phyloP scores from a whole-genome alignment of 2,329 filamentous ascomycete species.

The Aspergillus hortae region DNA sequence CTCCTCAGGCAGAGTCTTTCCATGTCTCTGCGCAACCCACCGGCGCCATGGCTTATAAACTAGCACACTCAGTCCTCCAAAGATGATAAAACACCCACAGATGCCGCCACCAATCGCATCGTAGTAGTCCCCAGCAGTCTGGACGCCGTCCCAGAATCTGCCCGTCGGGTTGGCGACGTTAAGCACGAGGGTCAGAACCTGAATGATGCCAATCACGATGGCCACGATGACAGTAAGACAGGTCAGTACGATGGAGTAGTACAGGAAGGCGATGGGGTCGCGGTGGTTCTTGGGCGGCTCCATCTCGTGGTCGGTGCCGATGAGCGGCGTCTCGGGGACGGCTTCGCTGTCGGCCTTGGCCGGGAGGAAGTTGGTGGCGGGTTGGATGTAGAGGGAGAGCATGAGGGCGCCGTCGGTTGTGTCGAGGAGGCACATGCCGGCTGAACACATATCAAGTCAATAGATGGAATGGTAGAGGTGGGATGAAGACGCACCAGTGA shows the following conservation, averaged over 20 bases:
- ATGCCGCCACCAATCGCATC: slow-evolving; percentile 84
- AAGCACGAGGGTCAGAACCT: slow-evolving; percentile 73
- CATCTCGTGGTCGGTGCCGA: slow-evolving; percentile 15
- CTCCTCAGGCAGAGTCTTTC: slow-evolving; percentile 17
- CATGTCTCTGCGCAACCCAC: slow-evolving; percentile 46
- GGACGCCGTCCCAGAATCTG: slow-evolving; percentile 86
- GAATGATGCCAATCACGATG: slow-evolving; percentile 79
- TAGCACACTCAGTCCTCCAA: slow-evolving; percentile 69
- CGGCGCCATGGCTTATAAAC: slow-evolving; percentile 77
- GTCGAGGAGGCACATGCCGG: slow-evolving; percentile 92
- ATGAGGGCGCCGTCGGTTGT: slow-evolving; percentile 91
- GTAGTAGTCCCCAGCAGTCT: slow-evolving; percentile 71
- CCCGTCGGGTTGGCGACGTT: slow-evolving; percentile 72
- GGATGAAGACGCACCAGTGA: slow-evolving; percentile 63
- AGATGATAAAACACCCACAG: slow-evolving; percentile 76
- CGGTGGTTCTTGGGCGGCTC: slow-evolving; percentile 50
- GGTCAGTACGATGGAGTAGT: slow-evolving; percentile 88
- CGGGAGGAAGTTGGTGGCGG: slow-evolving; percentile 39
- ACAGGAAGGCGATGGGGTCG: slow-evolving; percentile 84
- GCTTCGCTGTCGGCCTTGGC: slow-evolving; percentile 17
- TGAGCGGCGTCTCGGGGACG: slow-evolving; percentile 14
- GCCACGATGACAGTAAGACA: slow-evolving; percentile 79
- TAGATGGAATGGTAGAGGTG: neutral
- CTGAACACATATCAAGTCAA: slow-evolving; percentile 36
- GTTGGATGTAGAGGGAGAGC: slow-evolving; percentile 81